Base-by-base conservation (phyloP, 352 stramenopile genomes). In the Phytophthora aleatoria region DNA sequence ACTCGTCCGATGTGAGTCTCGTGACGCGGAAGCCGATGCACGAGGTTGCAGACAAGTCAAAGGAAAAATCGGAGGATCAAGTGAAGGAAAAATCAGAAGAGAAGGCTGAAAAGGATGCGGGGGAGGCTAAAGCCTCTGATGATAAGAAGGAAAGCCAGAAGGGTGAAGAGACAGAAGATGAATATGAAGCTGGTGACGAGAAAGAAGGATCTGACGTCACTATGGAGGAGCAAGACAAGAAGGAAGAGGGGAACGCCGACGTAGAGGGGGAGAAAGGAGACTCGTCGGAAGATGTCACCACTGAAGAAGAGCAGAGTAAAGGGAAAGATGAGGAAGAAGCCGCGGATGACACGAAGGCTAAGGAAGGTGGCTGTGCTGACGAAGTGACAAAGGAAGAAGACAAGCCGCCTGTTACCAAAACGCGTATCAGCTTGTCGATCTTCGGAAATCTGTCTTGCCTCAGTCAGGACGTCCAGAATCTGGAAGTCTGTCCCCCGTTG, bases 1-100 rank as follows among this genome's bases (percentile, higher is more conserved):
- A 92, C 55, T 94, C 86, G 10, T 82, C 79, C 0, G 81, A 94
- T 48, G 85, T 94, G 28, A 80, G 76, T 30, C 53, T 89, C 10
- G 79, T 84, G 10, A 91, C 80, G 4, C 69, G 80, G 10, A 89
- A 87, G 51, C 62, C 64, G 5, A 76, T 77, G n/a, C 43, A 63
- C 1, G 62, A 72, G 2, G 50, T 49, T 55, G 57, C 51, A 47
- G 49, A 43, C 27, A 70, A 78, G 52, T 44, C 60, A 24, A 41
- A 65, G 11, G 12, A 52, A n/a, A 44, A 67, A 48, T 2, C 13
- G 30, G 20, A 52, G 30, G 27, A 10, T 33, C 20, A 52, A 8
- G 26, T 26, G 8, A 64, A 57, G 24, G n/a, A 54, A 11, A 51
- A 57, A 50, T n/a, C 33, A 7, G 56, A 70, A 7, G 56, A 70